Base-by-base conservation (phyloP, 331 rosid species). In the Erythrophleum ivorense region DNA sequence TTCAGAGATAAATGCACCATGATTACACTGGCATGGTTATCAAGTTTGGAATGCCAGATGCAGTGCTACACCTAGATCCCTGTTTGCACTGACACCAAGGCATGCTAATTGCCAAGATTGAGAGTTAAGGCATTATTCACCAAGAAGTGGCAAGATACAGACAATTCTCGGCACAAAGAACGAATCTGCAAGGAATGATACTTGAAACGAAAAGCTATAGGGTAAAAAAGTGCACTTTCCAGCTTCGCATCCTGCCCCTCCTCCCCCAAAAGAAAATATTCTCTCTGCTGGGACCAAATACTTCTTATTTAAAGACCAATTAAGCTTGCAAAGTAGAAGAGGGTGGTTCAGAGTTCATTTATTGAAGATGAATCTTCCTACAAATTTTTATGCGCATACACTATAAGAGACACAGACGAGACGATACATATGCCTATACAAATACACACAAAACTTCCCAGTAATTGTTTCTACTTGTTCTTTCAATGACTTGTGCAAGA, bases 21-120 rank as follows among this genome's bases (percentile, higher is more conserved):
- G 77, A 79, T 84, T 78, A 63, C 71, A 57, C 75, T 7, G 38
- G 75, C 78, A 21, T 75, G 53, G 67, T 74, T 41, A 77, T 52
- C 63, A n/a, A 2, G 55, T 63, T 77, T 14, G 73, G 67, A 72
- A 76, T 77, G 77, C 66, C 73, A 77, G 59, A 12, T 63, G 57
- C 45, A 58, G 41, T 71, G 50, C 67, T 80, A 64, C 58, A 62
- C 41, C 73, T 43, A 82, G 80, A 52, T 68, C 4, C 54, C n/a
- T 52, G n/a, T 34, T 41, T 34, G 48, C 69, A 62, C 64, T 76
- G 62, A 46, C 82, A 46, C 50, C 65, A 55, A 36, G 40, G 48
- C 69, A 72, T 71, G 40, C 31, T 33, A 82, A 78, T 43, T 29
- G 64, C 60, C 24, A 70, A 68, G 54, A 62, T 14, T 80, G 63